Evolutionary conservation across 176 grass and related monocot species (phyloP).

Genomic region (Ensete glaucum): DNA sequence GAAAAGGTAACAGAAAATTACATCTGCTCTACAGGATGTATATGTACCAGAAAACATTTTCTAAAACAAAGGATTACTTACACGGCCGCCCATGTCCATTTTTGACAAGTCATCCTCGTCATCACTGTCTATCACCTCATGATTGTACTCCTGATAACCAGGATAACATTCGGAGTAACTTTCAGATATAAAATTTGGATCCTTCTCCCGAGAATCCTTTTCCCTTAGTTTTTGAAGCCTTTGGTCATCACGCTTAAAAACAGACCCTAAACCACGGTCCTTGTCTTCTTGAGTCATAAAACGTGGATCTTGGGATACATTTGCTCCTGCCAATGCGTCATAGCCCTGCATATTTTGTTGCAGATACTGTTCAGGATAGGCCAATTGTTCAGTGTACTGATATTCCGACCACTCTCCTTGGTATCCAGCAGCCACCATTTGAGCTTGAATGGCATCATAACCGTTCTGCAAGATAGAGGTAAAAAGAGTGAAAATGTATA

Average conservation of each 20-base stretch:
- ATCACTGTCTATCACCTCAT: slow-evolving; percentile 71
- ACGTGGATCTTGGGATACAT: slow-evolving; percentile 44
- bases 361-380: slow-evolving; percentile 65
- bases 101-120: slow-evolving; percentile 93
- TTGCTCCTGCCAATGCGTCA: slow-evolving; percentile 47
- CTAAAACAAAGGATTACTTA: slow-evolving; percentile 27
- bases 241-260: slow-evolving; percentile 90
- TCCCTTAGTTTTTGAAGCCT: slow-evolving; percentile 81
- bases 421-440: slow-evolving; percentile 71
- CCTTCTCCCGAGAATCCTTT: slow-evolving; percentile 76
- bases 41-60: background rate
- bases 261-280: slow-evolving; percentile 83
- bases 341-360: slow-evolving; percentile 59
- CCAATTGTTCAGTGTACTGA: slow-evolving; percentile 60
- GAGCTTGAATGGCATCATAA: slow-evolving; percentile 77
- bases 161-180: slow-evolving; percentile 99
- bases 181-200: slow-evolving; percentile 97
- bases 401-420: slow-evolving; percentile 71
- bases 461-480: slow-evolving; percentile 44
- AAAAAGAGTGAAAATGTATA: background rate
- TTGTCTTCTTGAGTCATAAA: slow-evolving; percentile 78
- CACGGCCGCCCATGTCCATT: slow-evolving; percentile 99
- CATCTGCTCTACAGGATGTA: background rate
- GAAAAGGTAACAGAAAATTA: background rate
- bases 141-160: slow-evolving; percentile 86